Base-by-base conservation (phyloP, 2,329 filamentous ascomycete species). In the Cladosporium sp. region DNA sequence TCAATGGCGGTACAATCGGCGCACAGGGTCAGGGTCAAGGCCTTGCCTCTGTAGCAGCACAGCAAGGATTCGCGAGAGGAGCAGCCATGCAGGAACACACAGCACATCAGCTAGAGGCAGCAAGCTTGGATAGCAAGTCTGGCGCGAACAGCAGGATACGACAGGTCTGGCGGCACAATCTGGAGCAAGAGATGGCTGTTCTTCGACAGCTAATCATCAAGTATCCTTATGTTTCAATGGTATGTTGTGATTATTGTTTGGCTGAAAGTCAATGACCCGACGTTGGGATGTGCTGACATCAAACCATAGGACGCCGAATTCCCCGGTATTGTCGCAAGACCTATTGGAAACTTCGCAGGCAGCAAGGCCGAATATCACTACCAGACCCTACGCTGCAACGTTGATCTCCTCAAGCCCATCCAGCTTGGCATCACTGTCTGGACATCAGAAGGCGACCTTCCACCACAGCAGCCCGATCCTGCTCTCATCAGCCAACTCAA, bases 361-460 rank as follows among this genome's bases (percentile, higher is more conserved):
- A 95, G 91, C 66, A 98, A 97, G 81, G 95, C 93, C 70, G 94
- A 97, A 74, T 99, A 99, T 76, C 95, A 99, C 77, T 99, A 99
- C 80, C 95, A 99, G 82, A 98, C 94, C 67, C 85, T 99, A 56
- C 91, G 95, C 67, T 96, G 93, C 73, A 99, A 99, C 76, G 95
- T 99, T 74, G 95, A 99, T 76, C 88, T 99, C 75, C 87, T 99
- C 74, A 97, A 96, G 78, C 93, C 98, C 71, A 98, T 99, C 69
- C 95, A 99, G 77, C 90, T 99, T 65, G 95, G 95, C 66, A 90
- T 99, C 72, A 96, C 94, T 3, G 83, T 99, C 18, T 98, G 97
- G 82, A 93, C 92, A 68, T 86, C 93, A 66, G 90, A 97, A 67
- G 95, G 95, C 67, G 92, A 98, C 71, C 88, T 92, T 1, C 92